A percentile compares a stretch with the other conserved stretches of the same genome.
These are phyloP conservation scores for Penicillium sp. DNA, from an alignment of 2,329 filamentous ascomycete species.

Conservation along the genomic window DNA sequence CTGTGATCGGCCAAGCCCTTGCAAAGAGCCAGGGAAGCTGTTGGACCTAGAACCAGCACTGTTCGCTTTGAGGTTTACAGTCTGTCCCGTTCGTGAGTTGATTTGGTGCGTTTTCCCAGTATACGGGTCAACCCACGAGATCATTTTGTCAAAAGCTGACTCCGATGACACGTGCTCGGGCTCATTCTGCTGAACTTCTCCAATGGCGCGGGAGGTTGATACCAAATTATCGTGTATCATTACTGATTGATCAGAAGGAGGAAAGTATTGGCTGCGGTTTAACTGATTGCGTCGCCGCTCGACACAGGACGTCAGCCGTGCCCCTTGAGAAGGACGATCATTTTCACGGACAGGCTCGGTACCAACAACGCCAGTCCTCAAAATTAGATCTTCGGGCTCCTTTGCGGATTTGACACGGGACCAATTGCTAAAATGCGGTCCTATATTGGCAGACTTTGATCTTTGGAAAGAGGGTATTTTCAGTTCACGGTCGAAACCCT, in stretches of 20 bases:
- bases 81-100: slow-evolving; percentile 43
- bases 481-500: slow-evolving; percentile 30
- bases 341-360: background rate
- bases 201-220: too few relatives aligned
- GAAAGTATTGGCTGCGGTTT: background rate
- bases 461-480: slow-evolving; percentile 37
- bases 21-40: slow-evolving; percentile 18
- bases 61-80: slow-evolving; percentile 22
- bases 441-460: slow-evolving; percentile 10
- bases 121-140: slow-evolving; percentile 63
- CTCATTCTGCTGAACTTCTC: background rate
- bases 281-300: background rate
- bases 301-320: background rate
- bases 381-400: slow-evolving; percentile 4
- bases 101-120: slow-evolving; percentile 48
- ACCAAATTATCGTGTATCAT: background rate
- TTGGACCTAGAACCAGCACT: slow-evolving; percentile 19
- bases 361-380: too few relatives aligned
- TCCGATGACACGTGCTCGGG: background rate
- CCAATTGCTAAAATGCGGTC: slow-evolving; percentile 42
- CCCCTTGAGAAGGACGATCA: background rate
- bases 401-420: slow-evolving; percentile 47
- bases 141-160: slow-evolving; percentile 23
- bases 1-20: slow-evolving; percentile 8
- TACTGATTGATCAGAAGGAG: background rate